These are phyloP conservation scores for Chlorella sorokiniana DNA, from an alignment of 139 green algal species.

Conservation along the genomic window DNA sequence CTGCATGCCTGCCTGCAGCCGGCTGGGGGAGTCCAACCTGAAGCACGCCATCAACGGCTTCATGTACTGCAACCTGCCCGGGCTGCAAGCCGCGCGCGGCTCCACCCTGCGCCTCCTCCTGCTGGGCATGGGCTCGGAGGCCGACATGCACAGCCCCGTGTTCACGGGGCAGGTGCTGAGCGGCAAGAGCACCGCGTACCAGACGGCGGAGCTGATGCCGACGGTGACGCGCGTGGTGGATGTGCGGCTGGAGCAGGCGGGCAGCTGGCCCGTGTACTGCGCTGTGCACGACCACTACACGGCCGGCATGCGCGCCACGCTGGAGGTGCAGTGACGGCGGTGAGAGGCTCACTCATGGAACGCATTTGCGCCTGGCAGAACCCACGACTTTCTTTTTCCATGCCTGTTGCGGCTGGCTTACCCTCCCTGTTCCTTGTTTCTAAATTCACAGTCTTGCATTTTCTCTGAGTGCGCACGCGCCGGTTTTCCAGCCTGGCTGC, in stretches of 20 bases:
- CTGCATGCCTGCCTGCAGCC: too few species aligned
- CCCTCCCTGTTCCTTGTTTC: too few species aligned
- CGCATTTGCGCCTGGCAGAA: too few species aligned
- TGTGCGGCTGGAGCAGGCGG: background rate
- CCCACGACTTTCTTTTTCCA: too few species aligned
- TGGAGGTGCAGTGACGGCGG: too few species aligned
- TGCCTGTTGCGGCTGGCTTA: too few species aligned
- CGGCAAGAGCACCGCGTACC: background rate
- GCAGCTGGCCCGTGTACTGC: constrained; percentile 41
- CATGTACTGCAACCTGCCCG: constrained; percentile 61
- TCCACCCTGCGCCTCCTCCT: constrained; percentile 42
- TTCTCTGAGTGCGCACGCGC: too few species aligned
- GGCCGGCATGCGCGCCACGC: constrained; percentile 41
- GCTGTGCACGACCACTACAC: constrained; percentile 41
- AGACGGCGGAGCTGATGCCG: constrained; percentile 47
- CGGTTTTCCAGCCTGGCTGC: too few species aligned
- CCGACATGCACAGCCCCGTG: constrained; percentile 56
- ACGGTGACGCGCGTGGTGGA: constrained; percentile 32
- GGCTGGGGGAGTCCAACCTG: constrained; percentile 52
- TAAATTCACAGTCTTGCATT: too few species aligned
- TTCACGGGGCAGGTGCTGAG: constrained; percentile 44
- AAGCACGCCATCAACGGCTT: constrained; percentile 59
- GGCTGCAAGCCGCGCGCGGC: constrained; percentile 26
- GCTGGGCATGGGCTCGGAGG: constrained; percentile 55
- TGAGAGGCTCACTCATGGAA: too few species aligned